Base-by-base conservation (phyloP, 371 early-diverging fungal genomes). In the Synchytrium microbalum region DNA sequence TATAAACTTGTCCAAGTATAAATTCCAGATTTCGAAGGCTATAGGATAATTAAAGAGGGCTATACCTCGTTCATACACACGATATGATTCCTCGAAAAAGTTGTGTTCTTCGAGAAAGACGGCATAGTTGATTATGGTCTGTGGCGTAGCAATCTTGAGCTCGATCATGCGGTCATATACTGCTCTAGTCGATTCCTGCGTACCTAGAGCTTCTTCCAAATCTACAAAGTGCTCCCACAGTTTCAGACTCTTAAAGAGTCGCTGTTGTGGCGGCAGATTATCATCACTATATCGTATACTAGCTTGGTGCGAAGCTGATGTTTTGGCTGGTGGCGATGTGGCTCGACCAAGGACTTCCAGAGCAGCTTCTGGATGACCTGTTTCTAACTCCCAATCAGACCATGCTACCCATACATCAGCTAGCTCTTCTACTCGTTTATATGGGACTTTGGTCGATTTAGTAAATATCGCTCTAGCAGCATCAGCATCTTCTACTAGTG, bases 1-100 rank as follows among this genome's bases (percentile, higher is more conserved):
- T 46, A 93, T 80, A 70, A 97, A 97, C 67, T 89, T 85, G 27
- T 85, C 79, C 59, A 98, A 78, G 74, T 98, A 98, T 29, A 93
- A 79, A 72, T 92, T 94, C 98, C 98, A 98, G 60, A 98, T 77
- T 67, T 98, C 98, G 71, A 93, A 91, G 0, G 98, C 95, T 64
- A 94, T 88, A 0, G 98, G 98, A 76, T 90, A 96, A 2, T 92
- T 92, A 72, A 98, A 97, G 28, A 88, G 75, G 32, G 89, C 93
- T 64, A 98, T 92, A 32, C 97, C 99, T 67, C 94, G 90, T 69
- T 98, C 98, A 72, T 94, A 98, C 0, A 91, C 86, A 69, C 87
- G 86, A 83, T 90, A 98, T 26, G 72, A 76, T 73, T 95, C 98
- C 76, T 98, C 98, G 72, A 86, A 94, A 79, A 87, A 93, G 57